These are phyloP conservation scores for Podospora pseudoanserina DNA, from an alignment of 495 filamentous ascomycete genomes.

Conservation along the genomic window DNA sequence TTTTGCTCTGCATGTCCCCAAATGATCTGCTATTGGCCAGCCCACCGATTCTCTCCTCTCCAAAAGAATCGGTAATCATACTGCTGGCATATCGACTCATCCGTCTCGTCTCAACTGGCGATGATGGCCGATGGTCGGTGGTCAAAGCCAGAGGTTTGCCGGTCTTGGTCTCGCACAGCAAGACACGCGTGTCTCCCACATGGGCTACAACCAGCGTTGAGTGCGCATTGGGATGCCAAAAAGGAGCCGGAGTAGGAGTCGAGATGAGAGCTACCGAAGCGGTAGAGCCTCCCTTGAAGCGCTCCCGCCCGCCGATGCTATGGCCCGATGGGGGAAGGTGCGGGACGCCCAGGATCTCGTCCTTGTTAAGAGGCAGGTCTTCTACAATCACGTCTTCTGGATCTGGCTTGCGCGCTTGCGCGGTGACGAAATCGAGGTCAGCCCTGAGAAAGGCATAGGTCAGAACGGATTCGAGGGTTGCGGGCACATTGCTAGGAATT, in stretches of 20 bases:
- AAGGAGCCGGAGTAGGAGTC: constrained; percentile 83
- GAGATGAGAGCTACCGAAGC: constrained; percentile 85
- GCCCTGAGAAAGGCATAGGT: constrained; percentile 89
- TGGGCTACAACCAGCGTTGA: constrained; percentile 84
- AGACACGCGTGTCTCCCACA: constrained; percentile 86
- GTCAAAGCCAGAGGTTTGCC: constrained; percentile 78
- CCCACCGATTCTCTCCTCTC: constrained; percentile 91
- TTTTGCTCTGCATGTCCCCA: constrained; percentile 86
- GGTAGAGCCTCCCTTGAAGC: constrained; percentile 89
- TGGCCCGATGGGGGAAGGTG: constrained; percentile 51
- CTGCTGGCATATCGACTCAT: constrained; percentile 74
- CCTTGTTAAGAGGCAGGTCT: constrained; percentile 74
- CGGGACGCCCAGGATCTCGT: constrained; percentile 70
- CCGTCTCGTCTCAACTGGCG: constrained; percentile 74
- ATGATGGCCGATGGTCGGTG: constrained; percentile 84
- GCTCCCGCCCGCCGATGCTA: constrained; percentile 63
- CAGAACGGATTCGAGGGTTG: constrained; percentile 61
- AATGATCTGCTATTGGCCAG: constrained; percentile 93
- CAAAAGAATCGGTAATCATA: constrained; percentile 92
- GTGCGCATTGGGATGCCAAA: constrained; percentile 86
- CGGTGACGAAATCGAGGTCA: constrained; percentile 87
- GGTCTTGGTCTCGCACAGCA: constrained; percentile 77
- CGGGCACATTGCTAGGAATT: constrained; percentile 23
- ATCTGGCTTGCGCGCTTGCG: constrained; percentile 71
- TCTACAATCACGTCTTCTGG: constrained; percentile 60